Percentiles rank a stretch among this genome's conserved stretches.
These are phyloP conservation scores for Saccharomyces cerevisiae DNA, from an alignment of 805 yeast species.

Conservation along the genomic window DNA sequence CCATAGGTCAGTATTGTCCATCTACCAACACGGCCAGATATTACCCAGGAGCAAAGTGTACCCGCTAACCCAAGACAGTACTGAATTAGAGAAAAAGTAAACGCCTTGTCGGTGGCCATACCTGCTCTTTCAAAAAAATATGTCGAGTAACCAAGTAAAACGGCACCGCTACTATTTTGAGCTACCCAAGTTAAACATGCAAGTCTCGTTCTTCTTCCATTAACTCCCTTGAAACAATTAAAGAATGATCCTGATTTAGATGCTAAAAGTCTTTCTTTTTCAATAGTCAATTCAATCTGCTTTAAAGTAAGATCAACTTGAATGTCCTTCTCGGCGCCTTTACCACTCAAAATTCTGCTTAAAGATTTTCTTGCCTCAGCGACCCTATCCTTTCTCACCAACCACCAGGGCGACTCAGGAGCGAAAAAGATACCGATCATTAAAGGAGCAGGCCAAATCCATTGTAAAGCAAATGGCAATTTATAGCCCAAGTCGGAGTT, in stretches of 20 bases:
- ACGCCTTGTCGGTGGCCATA: constrained; percentile 35
- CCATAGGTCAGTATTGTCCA: constrained; percentile 12
- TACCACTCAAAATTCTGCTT: constrained; percentile 31
- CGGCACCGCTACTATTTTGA: constrained; percentile 40
- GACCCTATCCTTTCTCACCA: constrained; percentile 43
- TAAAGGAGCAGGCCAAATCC: constrained; percentile 51
- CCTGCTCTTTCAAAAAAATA: constrained; percentile 46
- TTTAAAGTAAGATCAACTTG: constrained; percentile 36
- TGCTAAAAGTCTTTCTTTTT: constrained; percentile 22
- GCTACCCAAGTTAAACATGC: constrained; percentile 38
- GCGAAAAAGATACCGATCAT: constrained; percentile 33
- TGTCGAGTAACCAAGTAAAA: constrained; percentile 42
- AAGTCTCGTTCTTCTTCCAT: constrained; percentile 45
- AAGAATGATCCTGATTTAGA: constrained; percentile 4
- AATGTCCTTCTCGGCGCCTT: constrained; percentile 28
- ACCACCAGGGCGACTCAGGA: constrained; percentile 73
- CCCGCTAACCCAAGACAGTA: constrained; percentile 41
- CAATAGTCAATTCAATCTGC: constrained; percentile 40
- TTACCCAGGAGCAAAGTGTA: constrained; percentile 20
- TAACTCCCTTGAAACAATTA: constrained; percentile 44
- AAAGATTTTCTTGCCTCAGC: constrained; percentile 42
- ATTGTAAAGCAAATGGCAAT: constrained; percentile 51
- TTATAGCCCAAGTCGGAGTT: constrained; percentile 36
- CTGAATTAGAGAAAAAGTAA: constrained; percentile 40
- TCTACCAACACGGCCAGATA: constrained; percentile 10